A percentile compares a stretch with the other conserved stretches of the same genome.
phyloP scores from a whole-genome alignment of 768 basidiomycete species.

The Kwoniella bestiolae region DNA sequence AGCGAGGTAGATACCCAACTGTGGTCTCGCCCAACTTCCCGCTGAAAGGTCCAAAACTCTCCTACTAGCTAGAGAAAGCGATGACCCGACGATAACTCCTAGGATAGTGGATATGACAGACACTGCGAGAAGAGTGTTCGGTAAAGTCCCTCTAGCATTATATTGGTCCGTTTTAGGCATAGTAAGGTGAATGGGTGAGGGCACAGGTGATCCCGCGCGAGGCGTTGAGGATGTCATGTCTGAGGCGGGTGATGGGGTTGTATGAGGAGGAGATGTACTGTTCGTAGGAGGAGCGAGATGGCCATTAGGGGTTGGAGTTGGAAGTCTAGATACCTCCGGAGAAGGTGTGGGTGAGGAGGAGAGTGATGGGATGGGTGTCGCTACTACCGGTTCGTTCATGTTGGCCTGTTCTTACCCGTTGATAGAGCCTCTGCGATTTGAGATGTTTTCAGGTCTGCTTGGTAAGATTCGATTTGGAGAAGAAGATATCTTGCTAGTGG shows the following conservation, averaged over 20 bases:
- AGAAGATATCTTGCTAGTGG: no score
- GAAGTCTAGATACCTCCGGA: slow-evolving; percentile 19
- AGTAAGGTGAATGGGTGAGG: slow-evolving; percentile 1
- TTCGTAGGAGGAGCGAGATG: neutral
- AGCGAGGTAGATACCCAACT: slow-evolving; percentile 80
- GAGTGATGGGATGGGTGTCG: slow-evolving; percentile 17
- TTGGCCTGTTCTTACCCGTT: neutral
- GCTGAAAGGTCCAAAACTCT: slow-evolving; percentile 20
- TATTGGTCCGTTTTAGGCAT: slow-evolving; percentile 46
- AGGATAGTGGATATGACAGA: slow-evolving; percentile 82
- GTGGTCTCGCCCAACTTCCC: slow-evolving; percentile 70
- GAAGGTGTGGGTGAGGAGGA: slow-evolving; percentile 21
- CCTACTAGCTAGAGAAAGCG: slow-evolving; percentile 58
- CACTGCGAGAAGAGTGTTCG: slow-evolving; percentile 84
- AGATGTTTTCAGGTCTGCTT: neutral
- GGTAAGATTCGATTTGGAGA: no score
- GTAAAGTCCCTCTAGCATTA: slow-evolving; percentile 65
- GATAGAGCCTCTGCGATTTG: neutral
- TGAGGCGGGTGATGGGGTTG: slow-evolving; percentile 6
- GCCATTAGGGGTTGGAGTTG: slow-evolving; percentile 17
- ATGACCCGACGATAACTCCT: slow-evolving; percentile 71
- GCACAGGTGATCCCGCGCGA: slow-evolving; percentile 1
- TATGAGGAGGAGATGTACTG: neutral
- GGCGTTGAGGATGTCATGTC: slow-evolving; percentile 14
- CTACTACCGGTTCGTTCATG: neutral